Evolutionary conservation across 805 yeast species (phyloP).

Genomic region (Wickerhamiella nectarea): DNA sequence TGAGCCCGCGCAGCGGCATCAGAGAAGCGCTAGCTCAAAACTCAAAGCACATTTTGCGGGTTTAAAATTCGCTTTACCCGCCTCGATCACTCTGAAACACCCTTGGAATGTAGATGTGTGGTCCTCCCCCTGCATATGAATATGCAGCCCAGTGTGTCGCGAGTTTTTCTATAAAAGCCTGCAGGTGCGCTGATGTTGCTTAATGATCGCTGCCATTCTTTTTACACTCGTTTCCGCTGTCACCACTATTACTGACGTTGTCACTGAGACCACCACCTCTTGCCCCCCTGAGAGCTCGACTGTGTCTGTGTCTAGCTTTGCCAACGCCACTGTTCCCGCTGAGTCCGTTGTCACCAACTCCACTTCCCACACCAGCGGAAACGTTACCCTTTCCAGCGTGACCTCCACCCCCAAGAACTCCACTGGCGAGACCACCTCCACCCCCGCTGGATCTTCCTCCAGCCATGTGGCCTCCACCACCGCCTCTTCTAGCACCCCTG

Average conservation of each 20-base stretch:
- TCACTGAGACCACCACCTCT: conserved; percentile 1
- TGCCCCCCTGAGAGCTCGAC: conserved; percentile 1
- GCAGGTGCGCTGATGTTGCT: neutral
- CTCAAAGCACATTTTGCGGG: too few species aligned
- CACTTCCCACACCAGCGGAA: neutral
- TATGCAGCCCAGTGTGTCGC: neutral
- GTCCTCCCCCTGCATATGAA: neutral
- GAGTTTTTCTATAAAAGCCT: neutral
- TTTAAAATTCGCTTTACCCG: neutral
- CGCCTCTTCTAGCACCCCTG: neutral
- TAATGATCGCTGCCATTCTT: neutral
- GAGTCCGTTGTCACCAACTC: neutral
- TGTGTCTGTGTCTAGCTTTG: neutral
- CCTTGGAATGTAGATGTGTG: neutral
- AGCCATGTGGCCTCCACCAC: conserved; percentile 1
- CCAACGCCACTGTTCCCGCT: neutral
- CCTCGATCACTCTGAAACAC: neutral
- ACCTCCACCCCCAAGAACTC: too few species aligned
- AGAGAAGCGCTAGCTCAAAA: too few species aligned
- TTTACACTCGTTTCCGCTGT: conserved; percentile 4
- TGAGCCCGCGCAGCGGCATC: too few species aligned
- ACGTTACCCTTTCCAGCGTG: neutral
- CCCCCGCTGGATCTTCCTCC: too few species aligned
- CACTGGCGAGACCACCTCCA: conserved; percentile 3
- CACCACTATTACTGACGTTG: too few species aligned